Evolutionary conservation across 306 rosid species (phyloP).

Genomic region (Quercus dentata): DNA sequence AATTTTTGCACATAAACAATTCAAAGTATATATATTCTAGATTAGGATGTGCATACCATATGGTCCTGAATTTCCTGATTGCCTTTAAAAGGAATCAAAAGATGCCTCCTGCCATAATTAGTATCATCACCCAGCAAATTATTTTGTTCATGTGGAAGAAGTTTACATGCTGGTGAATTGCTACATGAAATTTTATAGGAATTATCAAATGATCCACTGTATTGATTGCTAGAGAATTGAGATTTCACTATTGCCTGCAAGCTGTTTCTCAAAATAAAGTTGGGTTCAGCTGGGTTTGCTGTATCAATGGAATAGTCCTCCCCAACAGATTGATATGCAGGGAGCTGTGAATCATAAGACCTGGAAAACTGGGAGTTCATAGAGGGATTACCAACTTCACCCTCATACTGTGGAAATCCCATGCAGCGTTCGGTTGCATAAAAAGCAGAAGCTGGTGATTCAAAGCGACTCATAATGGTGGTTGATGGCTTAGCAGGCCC

Average conservation of each 20-base stretch:
- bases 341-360: slow-evolving; percentile 35
- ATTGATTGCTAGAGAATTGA: slow-evolving; percentile 24
- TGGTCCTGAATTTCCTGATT: slow-evolving; percentile 59
- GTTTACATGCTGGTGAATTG: slow-evolving; percentile 15
- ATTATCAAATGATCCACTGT: slow-evolving; percentile 25
- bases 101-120: slow-evolving; percentile 23
- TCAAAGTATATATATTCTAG: background rate
- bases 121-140: slow-evolving; percentile 32
- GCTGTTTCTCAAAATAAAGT: slow-evolving; percentile 44
- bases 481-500: slow-evolving; percentile 29
- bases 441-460: slow-evolving; percentile 67
- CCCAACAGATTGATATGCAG: slow-evolving; percentile 43
- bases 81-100: slow-evolving; percentile 35
- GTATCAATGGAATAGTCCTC: slow-evolving; percentile 35
- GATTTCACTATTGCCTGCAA: slow-evolving; percentile 53
- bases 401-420: slow-evolving; percentile 62
- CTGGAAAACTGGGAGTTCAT: slow-evolving; percentile 26
- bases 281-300: slow-evolving; percentile 32
- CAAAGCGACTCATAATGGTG: slow-evolving; percentile 54
- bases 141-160: slow-evolving; percentile 37
- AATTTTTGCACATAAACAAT: background rate
- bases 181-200: slow-evolving; percentile 22
- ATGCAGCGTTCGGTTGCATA: slow-evolving; percentile 66
- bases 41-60: slow-evolving; percentile 30
- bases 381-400: slow-evolving; percentile 30